Evolutionary conservation across 441 rosid species (phyloP), one percentile per base, ranked within the genome.

Genomic region (Aleurites moluccanus): DNA sequence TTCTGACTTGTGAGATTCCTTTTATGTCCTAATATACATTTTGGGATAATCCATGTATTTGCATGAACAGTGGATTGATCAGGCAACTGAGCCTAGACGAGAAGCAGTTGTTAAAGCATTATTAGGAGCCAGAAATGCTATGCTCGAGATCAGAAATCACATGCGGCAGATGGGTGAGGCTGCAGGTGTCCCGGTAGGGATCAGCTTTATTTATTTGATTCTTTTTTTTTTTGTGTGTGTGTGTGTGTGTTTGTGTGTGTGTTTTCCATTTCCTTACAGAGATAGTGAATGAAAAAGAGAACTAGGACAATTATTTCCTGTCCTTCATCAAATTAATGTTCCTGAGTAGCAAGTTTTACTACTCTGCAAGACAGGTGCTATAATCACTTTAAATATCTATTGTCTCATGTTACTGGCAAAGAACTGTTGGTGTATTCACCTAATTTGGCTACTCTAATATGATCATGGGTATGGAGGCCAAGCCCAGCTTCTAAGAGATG

Each of bases 111-210:
- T 89, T 70, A 81, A 81, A 75, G 90, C 87, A 78, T 77, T 96
- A 79, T 61, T 90, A 72, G 91, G 84, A 69, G 90, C 97, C 72
- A 87, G 92, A 89, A 87, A 86, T 45, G 86, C 88, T 53, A 93
- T 96, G 96, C 84, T 90, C 72, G 80, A 77, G 75, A 90, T 96
- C 86, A 90, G 98, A 86, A 73, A 75, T 79, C 85, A 82, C 75
- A 90, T 96, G 98, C 90, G 85, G 68, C 88, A 75, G 70, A 91
- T 96, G 93, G 99, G 98, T n/a, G 88, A 89, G 85, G 93, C 93
- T 79, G 97, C 97, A 52, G 88, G 89, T 73, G 86, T 96, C 72
- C 97, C 97, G 50, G 99, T 93, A 84, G n/a, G 60, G 88, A 78
- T 77, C 33, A 55, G 38, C 64, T 68, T 63, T 47, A 70, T 77